Evolutionary conservation across 1,284 basidiomycete genomes (phyloP), one percentile per base, ranked within the genome.

Genomic region (Cryptococcus sp.): DNA sequence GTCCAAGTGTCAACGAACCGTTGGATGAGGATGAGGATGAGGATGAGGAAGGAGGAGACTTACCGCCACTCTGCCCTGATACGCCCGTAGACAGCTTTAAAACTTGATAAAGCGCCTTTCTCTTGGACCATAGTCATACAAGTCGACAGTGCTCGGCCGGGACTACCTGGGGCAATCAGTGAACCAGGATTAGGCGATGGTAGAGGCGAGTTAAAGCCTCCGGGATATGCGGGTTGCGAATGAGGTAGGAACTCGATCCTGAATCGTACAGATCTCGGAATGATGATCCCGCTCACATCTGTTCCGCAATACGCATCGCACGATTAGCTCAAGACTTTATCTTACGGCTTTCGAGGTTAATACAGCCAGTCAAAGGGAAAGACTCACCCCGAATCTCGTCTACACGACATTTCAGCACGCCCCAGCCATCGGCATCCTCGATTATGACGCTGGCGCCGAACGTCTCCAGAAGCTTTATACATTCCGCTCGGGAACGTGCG

Each of bases 51-150:
- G 26, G 38, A 11, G 26, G 20, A n/a, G 22, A 66, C 65, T 55
- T 43, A 65, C 64, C 83, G 82, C 93, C 93, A 96, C 23, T 86
- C 83, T 37, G 85, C 83, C 67, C 87, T 84, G 67, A 95, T 74
- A 61, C 83, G 82, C 67, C 84, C 83, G 80, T 87, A 89, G 19
- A 93, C 81, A 13, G 82, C 79, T 74, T 86, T 86, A 80, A 94
- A 93, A 50, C 88, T 87, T 60, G 88, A 86, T 69, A 88, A 80
- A 4, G 91, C 88, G 16, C 93, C 93, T 77, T 92, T 94, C 81
- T 95, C 93, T 66, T 92, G 88, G 22, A 89, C 82, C 70, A 94
- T 81, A 46, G 86, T 84, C 62, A 94, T 74, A 46, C 81, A 81
- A 5, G 88, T 85, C 52, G 80, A 77, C 15, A 58, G 57, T 26